Percentiles rank a stretch among this genome's conserved stretches.
phyloP scores from a whole-genome alignment of 345 rosid genomes.

The Syzygium grande region DNA sequence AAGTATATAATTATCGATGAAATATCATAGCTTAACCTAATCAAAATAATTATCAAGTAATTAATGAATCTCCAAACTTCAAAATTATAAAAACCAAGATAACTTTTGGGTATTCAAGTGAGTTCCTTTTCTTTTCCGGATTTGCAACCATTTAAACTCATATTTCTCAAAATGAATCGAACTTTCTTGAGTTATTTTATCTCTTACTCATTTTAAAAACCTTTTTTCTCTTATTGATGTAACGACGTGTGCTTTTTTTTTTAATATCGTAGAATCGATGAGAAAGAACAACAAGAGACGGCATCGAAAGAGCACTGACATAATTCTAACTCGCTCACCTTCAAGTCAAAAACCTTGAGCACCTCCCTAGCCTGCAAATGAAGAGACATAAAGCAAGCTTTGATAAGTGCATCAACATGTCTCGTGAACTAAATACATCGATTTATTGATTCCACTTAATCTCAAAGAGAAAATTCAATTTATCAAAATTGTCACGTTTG shows the following conservation, averaged over 20 bases:
- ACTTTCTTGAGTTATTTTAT: not conserved
- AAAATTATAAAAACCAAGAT: not conserved
- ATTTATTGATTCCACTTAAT: not conserved
- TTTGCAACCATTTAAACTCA: not conserved
- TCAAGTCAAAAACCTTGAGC: constrained; percentile 24
- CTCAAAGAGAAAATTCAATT: not conserved
- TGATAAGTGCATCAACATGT: not conserved
- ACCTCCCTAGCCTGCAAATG: constrained; percentile 31
- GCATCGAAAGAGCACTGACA: not conserved
- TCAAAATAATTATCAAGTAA: not conserved
- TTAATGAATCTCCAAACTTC: not conserved
- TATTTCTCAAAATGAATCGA: not conserved
- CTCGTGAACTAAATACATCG: not conserved
- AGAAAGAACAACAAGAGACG: not conserved
- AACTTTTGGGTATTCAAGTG: not conserved
- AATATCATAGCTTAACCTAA: not conserved
- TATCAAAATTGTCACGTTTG: not conserved
- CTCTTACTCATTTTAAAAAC: not conserved
- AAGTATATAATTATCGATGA: not conserved
- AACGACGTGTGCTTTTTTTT: not conserved
- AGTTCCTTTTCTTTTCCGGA: not conserved
- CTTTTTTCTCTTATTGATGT: not conserved
- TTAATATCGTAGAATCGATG: not conserved
- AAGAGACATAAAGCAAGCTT: not conserved
- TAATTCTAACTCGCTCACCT: constrained; percentile 17